Conservation (phyloP, 2,329 filamentous ascomycete genomes). For the Fusarium nygamai region DNA sequence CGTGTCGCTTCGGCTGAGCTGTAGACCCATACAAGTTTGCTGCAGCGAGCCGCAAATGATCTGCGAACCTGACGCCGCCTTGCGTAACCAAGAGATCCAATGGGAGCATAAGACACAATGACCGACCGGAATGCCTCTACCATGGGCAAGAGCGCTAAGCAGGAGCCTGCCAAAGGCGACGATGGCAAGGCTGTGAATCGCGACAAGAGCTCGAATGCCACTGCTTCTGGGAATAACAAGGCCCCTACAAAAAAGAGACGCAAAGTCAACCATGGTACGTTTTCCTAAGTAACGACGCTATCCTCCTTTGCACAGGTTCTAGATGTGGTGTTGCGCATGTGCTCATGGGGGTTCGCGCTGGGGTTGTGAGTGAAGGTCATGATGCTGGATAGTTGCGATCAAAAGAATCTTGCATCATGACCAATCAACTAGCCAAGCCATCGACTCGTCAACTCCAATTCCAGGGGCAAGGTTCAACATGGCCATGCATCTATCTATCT, state of each 20-base stretch:
- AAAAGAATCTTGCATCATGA: slow-evolving; percentile 8
- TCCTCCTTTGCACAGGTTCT: not conserved
- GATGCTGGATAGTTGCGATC: slow-evolving; percentile 23
- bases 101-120: slow-evolving; percentile 48
- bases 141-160: slow-evolving; percentile 47
- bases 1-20: slow-evolving; percentile 39
- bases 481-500: slow-evolving; percentile 22
- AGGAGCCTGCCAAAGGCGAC: slow-evolving; percentile 38
- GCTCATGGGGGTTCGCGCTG: not conserved
- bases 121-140: slow-evolving; percentile 48
- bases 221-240: slow-evolving; percentile 50
- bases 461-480: slow-evolving; percentile 7
- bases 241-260: slow-evolving; percentile 86
- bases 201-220: slow-evolving; percentile 42
- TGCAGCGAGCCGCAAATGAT: slow-evolving; percentile 48
- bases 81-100: slow-evolving; percentile 49
- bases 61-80: slow-evolving; percentile 43
- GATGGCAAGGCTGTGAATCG: slow-evolving; percentile 47
- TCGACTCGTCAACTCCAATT: slow-evolving; percentile 17
- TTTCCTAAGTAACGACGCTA: slow-evolving; percentile 2
- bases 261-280: slow-evolving; percentile 89
- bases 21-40: slow-evolving; percentile 37
- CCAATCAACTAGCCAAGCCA: slow-evolving; percentile 24
- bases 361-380: slow-evolving; percentile 15
- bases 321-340: slow-evolving; percentile 5